Base-by-base conservation (phyloP, 2,329 filamentous ascomycete species). In the Colletotrichum musicola region DNA sequence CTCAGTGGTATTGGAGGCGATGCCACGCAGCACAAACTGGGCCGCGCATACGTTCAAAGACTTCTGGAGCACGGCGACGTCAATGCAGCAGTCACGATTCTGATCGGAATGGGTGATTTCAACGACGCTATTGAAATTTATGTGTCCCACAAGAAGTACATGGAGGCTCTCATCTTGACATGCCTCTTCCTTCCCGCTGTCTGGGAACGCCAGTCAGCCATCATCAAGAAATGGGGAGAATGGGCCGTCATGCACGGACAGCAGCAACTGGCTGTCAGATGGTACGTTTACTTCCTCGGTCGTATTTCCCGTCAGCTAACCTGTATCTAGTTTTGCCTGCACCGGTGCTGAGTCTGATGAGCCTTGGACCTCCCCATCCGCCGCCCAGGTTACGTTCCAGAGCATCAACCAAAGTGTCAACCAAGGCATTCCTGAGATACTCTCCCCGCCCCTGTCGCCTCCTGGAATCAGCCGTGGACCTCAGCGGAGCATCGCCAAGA, bases 121-220 rank as follows among this genome's bases (percentile, higher is more conserved):
- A 95, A 97, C 72, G 95, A 99, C 77, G 96, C 96, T 0, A 95
- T 99, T 68, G 96, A 99, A 79, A 92, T 98, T 35, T 99, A 99
- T 75, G 89, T 97, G 38, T 97, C 95, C 12, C 94, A 96, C 72
- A 94, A 92, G 78, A 91, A 91, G 75, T 97, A 92, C 77, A 93
- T 99, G 91, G 96, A 99, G 81, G 95, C 96, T 2, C 86, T 98
- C 38, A 88, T 99, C 14, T 86, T 99, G 72, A 93, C 94, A 0
- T 97, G 94, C 74, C 84, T 98, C 13, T 88, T 92, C 27, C 94
- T 92, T 74, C 94, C 95, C 0, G 83, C 86, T 0, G 95, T 98
- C 69, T 99, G 96, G 96, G 92, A 96, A 75, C 89, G 95, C 38
- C 94, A 97, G 78, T 91, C 92, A 13, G 92, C 93, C 74, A 89